Evolutionary conservation across 495 filamentous ascomycete species (phyloP), one percentile per base, ranked within the genome.

Genomic region (Paragyromitra xinjiangensis): DNA sequence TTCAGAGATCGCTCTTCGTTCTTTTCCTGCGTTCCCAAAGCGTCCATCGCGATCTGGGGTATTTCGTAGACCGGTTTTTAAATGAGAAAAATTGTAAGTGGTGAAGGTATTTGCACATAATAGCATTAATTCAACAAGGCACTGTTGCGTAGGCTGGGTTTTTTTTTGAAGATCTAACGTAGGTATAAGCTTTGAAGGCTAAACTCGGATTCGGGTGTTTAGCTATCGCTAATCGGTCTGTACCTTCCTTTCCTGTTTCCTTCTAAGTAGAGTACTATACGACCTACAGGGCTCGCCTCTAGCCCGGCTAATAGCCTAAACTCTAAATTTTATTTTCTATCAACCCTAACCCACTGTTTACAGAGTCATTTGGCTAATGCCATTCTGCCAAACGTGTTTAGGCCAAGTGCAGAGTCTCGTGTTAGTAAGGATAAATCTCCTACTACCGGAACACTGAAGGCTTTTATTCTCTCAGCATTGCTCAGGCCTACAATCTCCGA

Each of bases 261-360:
- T 53, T n/a, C 16, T 0, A 39, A n/a, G 29, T 9, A 11, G 58
- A 6, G 58, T 19, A 62, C 12, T 62, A 40, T 62, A 62, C 29
- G 58, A 7, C 29, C 39, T 37, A 24, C 50, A 53, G 16, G 4
- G 6, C 50, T 53, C 19, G 22, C 50, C 19, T 39, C 7, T 48
- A 14, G n/a, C 24, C 58, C 63, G 0, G 11, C 44, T 50, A 50
- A 50, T 51, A 66, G 63, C 62, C 62, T 64, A 64, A 64, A 64
- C 58, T 62, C 58, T 64, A 34, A 45, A 4, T 8, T 26, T 3
- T 51, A 22, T n/a, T 37, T 34, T 50, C 6, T 19, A 22, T 44
- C 29, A 29, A 40, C 22, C 34, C 37, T 42, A 14, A 44, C 40
- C 19, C 22, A 48, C 24, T 1, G 40, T 29, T n/a, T 40, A 64